Percentiles rank a stretch among this genome's conserved stretches.
Evolutionary conservation across 805 yeast genomes (phyloP).

Genomic region (Wickerhamomyces bisporus): DNA sequence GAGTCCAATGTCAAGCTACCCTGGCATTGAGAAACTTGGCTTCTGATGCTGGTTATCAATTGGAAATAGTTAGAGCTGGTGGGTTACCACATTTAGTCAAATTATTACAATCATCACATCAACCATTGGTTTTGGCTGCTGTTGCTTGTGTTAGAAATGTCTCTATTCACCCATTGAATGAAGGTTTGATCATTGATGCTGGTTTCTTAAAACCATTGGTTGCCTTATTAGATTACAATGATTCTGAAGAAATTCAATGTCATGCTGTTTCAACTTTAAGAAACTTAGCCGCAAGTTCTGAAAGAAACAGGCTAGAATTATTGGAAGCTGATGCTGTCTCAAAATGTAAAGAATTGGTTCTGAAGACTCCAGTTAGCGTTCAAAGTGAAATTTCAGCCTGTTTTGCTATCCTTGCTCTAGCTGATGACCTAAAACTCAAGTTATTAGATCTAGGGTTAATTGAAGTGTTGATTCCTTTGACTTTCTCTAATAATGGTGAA

Average conservation of each 20-base stretch:
- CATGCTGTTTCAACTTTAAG: slow-evolving; percentile 96
- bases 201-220: slow-evolving; percentile 94
- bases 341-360: slow-evolving; percentile 83
- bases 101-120: slow-evolving; percentile 81
- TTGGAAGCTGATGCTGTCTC: slow-evolving; percentile 94
- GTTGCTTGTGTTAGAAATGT: slow-evolving; percentile 98
- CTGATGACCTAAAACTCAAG: slow-evolving; percentile 87
- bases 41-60: slow-evolving; percentile 91
- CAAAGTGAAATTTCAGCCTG: slow-evolving; percentile 97
- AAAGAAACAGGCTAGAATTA: slow-evolving; percentile 85
- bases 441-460: slow-evolving; percentile 79
- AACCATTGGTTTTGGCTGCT: slow-evolving; percentile 90
- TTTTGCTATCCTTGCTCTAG: slow-evolving; percentile 92
- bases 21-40: slow-evolving; percentile 93
- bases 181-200: slow-evolving; percentile 92
- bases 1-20: slow-evolving; percentile 98
- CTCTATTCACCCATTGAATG: slow-evolving; percentile 94
- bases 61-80: slow-evolving; percentile 92
- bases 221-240: slow-evolving; percentile 72
- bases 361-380: slow-evolving; percentile 82
- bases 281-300: slow-evolving; percentile 93
- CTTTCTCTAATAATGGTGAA: slow-evolving; percentile 82
- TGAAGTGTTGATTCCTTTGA: slow-evolving; percentile 86
- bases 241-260: slow-evolving; percentile 94
- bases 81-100: slow-evolving; percentile 93